Evolutionary conservation across 805 yeast species (phyloP).

Genomic region (Candida alai): DNA sequence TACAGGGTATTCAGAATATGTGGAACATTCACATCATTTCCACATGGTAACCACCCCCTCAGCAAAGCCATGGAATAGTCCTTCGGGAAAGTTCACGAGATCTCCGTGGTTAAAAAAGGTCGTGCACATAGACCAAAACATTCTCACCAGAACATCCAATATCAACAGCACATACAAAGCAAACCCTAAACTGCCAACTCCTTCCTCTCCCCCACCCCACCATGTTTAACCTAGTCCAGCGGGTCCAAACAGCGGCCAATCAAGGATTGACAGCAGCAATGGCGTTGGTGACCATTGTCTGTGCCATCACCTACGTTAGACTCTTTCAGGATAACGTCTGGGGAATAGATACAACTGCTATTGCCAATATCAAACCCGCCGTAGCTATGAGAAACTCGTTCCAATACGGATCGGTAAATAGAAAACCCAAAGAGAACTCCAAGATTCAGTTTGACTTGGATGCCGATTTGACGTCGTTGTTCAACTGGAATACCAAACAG

Average conservation of each 20-base stretch:
- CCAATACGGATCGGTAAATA: constrained; percentile 62
- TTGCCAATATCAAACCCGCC: constrained; percentile 31
- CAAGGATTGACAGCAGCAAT: constrained; percentile 44
- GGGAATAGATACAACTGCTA: constrained; percentile 33
- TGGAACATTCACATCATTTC: no score
- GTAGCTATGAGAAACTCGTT: constrained; percentile 52
- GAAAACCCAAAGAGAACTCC: constrained; percentile 73
- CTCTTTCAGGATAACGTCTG: constrained; percentile 45
- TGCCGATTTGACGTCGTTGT: constrained; percentile 70
- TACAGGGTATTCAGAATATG: no score
- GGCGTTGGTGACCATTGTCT: constrained; percentile 45
- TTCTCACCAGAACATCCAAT: no score
- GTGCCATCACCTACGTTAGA: constrained; percentile 47
- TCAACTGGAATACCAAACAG: constrained; percentile 97
- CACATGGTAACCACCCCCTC: no score
- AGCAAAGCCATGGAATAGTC: no score
- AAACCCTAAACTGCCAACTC: no score
- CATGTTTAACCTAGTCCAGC: constrained; percentile 30
- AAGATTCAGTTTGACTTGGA: constrained; percentile 68
- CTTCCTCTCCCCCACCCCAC: no score
- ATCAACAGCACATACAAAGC: constrained; percentile 3
- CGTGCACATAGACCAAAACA: no score
- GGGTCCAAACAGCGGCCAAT: constrained; percentile 48
- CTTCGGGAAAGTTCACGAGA: no score
- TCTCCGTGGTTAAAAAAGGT: no score